phyloP scores from a whole-genome alignment of 345 rosid genomes.

The Gossypium turneri region DNA sequence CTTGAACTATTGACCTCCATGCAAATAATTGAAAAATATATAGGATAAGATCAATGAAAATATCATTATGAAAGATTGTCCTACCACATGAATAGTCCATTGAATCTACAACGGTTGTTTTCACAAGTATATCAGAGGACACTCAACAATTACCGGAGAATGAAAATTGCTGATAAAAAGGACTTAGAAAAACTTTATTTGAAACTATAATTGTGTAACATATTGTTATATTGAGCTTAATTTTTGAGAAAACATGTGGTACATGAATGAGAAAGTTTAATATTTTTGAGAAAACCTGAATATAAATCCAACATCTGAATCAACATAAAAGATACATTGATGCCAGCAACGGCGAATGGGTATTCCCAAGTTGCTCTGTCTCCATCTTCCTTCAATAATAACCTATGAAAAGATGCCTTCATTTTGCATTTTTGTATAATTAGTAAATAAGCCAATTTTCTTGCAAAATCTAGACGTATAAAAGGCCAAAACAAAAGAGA shows the following conservation, averaged over 20 bases:
- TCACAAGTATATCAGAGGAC: not conserved
- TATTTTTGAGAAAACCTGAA: conserved; percentile 38
- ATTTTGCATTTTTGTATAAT: conserved; percentile 44
- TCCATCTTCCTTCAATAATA: conserved; percentile 84
- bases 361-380: conserved; percentile 90
- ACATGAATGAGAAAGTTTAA: not conserved
- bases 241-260: not conserved
- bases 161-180: not conserved
- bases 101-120: not conserved
- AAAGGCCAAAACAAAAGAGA: conserved; percentile 1
- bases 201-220: not conserved
- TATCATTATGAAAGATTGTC: not conserved
- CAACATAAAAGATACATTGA: conserved; percentile 87
- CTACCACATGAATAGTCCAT: not conserved
- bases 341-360: conserved; percentile 98
- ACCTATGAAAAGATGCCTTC: conserved; percentile 95
- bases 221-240: not conserved
- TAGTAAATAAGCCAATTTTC: conserved; percentile 31
- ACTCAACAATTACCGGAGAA: not conserved
- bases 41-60: not conserved
- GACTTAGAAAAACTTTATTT: not conserved
- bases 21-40: too few species aligned
- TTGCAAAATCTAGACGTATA: conserved; percentile 1
- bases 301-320: conserved; percentile 89
- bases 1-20: not conserved